Evolutionary conservation across 768 basidiomycete genomes (phyloP).

Genomic region (Amanita rubescens): DNA sequence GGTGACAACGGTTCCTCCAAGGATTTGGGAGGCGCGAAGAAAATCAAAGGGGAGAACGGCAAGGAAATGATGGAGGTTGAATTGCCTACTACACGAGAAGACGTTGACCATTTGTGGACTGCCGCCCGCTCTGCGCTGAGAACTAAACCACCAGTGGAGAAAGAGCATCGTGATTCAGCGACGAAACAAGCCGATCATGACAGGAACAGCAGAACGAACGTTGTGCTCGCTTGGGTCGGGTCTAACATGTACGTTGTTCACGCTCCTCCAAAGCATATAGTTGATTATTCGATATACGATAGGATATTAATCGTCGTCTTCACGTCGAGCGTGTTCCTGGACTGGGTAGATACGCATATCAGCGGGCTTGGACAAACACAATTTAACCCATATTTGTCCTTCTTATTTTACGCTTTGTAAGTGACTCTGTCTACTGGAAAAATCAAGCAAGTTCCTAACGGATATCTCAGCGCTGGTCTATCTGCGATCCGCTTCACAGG

Average conservation of each 20-base stretch:
- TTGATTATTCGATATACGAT: slow-evolving; percentile 3
- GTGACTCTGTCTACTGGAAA: slow-evolving; percentile 15
- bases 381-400: slow-evolving; percentile 87
- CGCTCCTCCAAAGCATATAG: slow-evolving; percentile 5
- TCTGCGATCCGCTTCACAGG: slow-evolving; percentile 78
- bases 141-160: slow-evolving; percentile 60
- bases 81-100: slow-evolving; percentile 73
- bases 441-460: neutral
- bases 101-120: slow-evolving; percentile 82
- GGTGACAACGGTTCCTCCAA: slow-evolving; percentile 85
- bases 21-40: slow-evolving; percentile 88
- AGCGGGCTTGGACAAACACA: slow-evolving; percentile 37
- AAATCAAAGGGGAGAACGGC: slow-evolving; percentile 76
- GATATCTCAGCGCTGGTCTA: slow-evolving; percentile 53
- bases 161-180: slow-evolving; percentile 77
- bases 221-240: slow-evolving; percentile 77
- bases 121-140: slow-evolving; percentile 68
- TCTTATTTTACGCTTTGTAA: slow-evolving; percentile 63
- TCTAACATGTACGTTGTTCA: slow-evolving; percentile 61
- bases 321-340: slow-evolving; percentile 68
- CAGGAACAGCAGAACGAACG: slow-evolving; percentile 78
- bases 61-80: slow-evolving; percentile 86
- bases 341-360: slow-evolving; percentile 62
- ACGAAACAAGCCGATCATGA: slow-evolving; percentile 88
- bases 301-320: slow-evolving; percentile 69